phyloP scores from a whole-genome alignment of 176 grass and related monocot genomes.

The Metroxylon sagu region DNA sequence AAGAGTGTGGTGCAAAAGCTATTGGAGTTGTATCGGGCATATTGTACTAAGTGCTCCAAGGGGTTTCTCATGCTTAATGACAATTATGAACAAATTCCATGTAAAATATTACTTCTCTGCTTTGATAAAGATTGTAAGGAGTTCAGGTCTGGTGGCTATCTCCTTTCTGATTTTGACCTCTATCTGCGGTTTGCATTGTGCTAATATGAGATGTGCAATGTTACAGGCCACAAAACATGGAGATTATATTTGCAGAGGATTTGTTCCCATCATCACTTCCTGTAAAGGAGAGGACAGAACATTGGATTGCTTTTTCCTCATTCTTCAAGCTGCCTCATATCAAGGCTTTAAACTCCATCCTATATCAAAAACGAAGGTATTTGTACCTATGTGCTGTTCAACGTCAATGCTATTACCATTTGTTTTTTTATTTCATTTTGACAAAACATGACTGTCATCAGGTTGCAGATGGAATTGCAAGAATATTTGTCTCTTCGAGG shows the following conservation, averaged over 20 bases:
- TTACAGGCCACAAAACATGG: constrained; percentile 64
- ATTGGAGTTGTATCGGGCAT: constrained; percentile 66
- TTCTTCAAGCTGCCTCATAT: constrained; percentile 66
- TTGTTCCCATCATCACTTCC: constrained; percentile 73
- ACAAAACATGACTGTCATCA: constrained; percentile 23
- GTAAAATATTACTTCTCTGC: constrained; percentile 62
- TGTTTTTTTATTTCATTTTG: no score
- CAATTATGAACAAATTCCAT: constrained; percentile 82
- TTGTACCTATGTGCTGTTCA: constrained; percentile 3
- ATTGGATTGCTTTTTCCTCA: constrained; percentile 81
- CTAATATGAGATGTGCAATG: constrained; percentile 19
- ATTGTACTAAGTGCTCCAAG: constrained; percentile 76
- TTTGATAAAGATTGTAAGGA: constrained; percentile 68
- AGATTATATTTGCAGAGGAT: constrained; percentile 70
- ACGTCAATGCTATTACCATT: background rate
- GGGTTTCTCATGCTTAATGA: constrained; percentile 35
- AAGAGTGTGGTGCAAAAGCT: constrained; percentile 76
- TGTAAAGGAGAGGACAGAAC: constrained; percentile 71
- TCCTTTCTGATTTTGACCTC: no score
- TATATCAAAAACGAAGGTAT: constrained; percentile 89
- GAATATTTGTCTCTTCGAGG: constrained; percentile 60
- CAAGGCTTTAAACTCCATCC: constrained; percentile 58
- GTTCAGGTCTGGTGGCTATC: constrained; percentile 44
- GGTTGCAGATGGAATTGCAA: constrained; percentile 83
- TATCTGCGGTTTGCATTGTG: background rate